These are phyloP conservation scores for Lactuca sativa DNA, from an alignment of 129 eudicot genomes.

Conservation along the genomic window DNA sequence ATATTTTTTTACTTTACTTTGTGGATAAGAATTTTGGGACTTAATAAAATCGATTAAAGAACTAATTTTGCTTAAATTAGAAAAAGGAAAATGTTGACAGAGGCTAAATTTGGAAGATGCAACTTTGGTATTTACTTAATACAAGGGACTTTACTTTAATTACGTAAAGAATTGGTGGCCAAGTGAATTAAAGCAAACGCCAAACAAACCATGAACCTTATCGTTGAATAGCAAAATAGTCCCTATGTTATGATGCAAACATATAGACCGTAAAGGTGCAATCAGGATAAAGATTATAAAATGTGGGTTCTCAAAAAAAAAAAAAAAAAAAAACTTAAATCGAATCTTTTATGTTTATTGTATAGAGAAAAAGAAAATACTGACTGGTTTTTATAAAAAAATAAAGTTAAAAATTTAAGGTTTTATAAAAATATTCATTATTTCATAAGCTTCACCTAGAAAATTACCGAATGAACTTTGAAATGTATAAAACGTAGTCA, in stretches of 20 bases:
- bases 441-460: too few relatives aligned
- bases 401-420: too few relatives aligned
- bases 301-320: too few relatives aligned
- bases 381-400: too few relatives aligned
- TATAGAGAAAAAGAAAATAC: too few relatives aligned
- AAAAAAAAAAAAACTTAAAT: too few relatives aligned
- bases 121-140: not conserved
- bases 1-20: not conserved
- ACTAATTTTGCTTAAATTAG: conserved; percentile 5
- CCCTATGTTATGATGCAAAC: not conserved
- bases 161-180: not conserved
- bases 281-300: too few relatives aligned
- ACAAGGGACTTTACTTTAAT: conserved; percentile 7
- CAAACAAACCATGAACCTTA: conserved; percentile 2
- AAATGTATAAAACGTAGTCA: too few relatives aligned
- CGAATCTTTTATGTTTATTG: too few relatives aligned
- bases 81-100: not conserved
- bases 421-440: too few relatives aligned
- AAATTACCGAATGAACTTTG: too few relatives aligned
- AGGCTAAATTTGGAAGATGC: conserved; percentile 3
- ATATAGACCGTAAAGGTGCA: not conserved
- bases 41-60: not conserved
- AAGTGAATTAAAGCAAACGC: conserved; percentile 13
- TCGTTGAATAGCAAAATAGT: not conserved
- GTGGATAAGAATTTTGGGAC: conserved; percentile 12